Evolutionary conservation across 371 early-diverging fungal species (phyloP).

Genomic region (Zancudomyces culisetae): DNA sequence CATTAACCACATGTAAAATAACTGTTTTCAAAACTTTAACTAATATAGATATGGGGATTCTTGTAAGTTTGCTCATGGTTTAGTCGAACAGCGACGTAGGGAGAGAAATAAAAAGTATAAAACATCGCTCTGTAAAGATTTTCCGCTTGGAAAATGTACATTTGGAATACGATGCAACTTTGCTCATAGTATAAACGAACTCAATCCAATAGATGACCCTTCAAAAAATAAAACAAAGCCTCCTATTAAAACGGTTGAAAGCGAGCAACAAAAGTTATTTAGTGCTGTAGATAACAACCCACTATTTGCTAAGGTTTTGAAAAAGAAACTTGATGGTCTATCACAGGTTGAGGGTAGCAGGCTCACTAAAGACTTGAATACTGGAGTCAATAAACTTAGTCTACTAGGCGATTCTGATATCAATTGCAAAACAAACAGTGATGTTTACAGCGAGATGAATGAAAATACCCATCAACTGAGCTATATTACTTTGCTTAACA

Average conservation of each 20-base stretch:
- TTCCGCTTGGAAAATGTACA: slow-evolving; percentile 22
- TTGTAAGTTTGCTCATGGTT: slow-evolving; percentile 26
- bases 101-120: slow-evolving; percentile 22
- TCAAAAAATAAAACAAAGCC: background rate
- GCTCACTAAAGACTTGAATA: background rate
- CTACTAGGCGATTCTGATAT: background rate
- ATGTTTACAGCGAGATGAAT: background rate
- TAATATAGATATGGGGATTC: slow-evolving; percentile 15
- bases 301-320: background rate
- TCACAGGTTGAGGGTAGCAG: background rate
- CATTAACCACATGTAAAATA: too few species aligned
- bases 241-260: background rate
- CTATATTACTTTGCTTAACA: background rate
- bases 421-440: background rate
- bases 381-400: background rate
- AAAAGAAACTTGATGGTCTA: background rate
- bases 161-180: slow-evolving; percentile 26
- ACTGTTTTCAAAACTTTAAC: too few species aligned
- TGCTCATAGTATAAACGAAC: slow-evolving; percentile 9
- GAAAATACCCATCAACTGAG: background rate
- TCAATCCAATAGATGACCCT: background rate
- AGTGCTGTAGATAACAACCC: background rate
- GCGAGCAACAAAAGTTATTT: background rate
- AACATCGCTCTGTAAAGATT: slow-evolving; percentile 25
- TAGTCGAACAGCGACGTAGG: slow-evolving; percentile 17